phyloP scores from a whole-genome alignment of 306 rosid genomes.

The Prunus davidiana region DNA sequence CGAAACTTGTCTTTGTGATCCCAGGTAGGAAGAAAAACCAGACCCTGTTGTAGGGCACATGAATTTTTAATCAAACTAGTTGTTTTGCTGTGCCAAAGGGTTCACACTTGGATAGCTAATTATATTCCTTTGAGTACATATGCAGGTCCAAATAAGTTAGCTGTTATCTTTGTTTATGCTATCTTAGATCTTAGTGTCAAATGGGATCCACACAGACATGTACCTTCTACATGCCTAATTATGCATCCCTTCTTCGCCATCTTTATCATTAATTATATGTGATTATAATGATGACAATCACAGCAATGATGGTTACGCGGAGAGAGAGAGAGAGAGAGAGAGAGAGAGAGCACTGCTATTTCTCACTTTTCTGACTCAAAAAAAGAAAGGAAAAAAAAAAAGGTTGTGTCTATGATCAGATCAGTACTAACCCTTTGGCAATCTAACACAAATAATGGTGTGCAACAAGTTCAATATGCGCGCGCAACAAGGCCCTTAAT shows the following conservation, averaged over 20 bases:
- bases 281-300: constrained; percentile 31
- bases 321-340: background rate
- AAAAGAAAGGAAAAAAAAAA: background rate
- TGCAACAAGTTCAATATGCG: background rate
- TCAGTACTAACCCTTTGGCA: background rate
- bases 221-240: constrained; percentile 22
- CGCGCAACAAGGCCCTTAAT: background rate
- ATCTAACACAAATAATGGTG: background rate
- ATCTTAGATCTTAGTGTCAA: background rate
- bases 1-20: constrained; percentile 20
- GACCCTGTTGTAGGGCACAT: constrained; percentile 11
- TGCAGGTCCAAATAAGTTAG: constrained; percentile 3
- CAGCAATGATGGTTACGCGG: constrained; percentile 9
- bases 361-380: background rate
- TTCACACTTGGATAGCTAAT: constrained; percentile 9
- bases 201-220: constrained; percentile 26
- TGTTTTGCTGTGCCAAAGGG: constrained; percentile 17
- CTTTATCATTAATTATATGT: constrained; percentile 12
- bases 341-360: background rate
- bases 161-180: constrained; percentile 1
- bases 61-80: background rate
- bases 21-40: constrained; percentile 23
- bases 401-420: background rate
- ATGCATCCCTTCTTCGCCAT: constrained; percentile 8
- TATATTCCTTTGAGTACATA: constrained; percentile 9